Evolutionary conservation across 495 filamentous ascomycete species (phyloP), one percentile per base, ranked within the genome.

Genomic region (Pyrenula massariospora): DNA sequence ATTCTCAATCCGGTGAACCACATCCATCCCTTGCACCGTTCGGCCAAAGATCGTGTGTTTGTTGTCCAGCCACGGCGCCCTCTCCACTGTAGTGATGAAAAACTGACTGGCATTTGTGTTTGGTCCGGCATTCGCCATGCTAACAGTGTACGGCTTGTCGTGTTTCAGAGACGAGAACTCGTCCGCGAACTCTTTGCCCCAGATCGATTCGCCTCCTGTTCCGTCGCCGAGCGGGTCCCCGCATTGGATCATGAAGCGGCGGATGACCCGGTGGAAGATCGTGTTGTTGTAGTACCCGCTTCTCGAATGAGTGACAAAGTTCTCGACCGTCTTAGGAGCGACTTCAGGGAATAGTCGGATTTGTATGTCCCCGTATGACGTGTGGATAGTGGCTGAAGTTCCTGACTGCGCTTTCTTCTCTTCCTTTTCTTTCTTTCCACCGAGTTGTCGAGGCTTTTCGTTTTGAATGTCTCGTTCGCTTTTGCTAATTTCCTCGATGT

Each of bases 1-100:
- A 69, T 95, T 96, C 73, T 97, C 94, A 64, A 99, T 99, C 76
- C 83, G 87, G 69, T 97, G 89, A 59, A 97, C 84, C n/a, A 97
- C 88, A 67, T 99, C 93, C 58, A 96, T 66, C 1, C 93, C 93
- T 66, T 89, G 84, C 52, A 91, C 82, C 0, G 88, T 89, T 23
- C 94, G 78, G 0, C 94, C 93, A 66, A 99, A 99, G 47, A 99
- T 85, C 0, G 93, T 97, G 66, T 99, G 93, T 68, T 95, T 96
- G 57, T 85, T 84, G 66, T 99, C 93, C 56, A 99, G 71, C 94
- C 94, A 99, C 12, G 91, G 85, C 12, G 93, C 89, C 73, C 93
- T 93, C 68, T 97, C 93, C 5, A 20, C 50, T 20, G 93, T 96
- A 3, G 93, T 97, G 58, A 99, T 95, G 62, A 99, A 99, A 70